These are phyloP conservation scores for Fusarium zealandicum DNA, from an alignment of 2,329 filamentous ascomycete genomes.

Conservation along the genomic window DNA sequence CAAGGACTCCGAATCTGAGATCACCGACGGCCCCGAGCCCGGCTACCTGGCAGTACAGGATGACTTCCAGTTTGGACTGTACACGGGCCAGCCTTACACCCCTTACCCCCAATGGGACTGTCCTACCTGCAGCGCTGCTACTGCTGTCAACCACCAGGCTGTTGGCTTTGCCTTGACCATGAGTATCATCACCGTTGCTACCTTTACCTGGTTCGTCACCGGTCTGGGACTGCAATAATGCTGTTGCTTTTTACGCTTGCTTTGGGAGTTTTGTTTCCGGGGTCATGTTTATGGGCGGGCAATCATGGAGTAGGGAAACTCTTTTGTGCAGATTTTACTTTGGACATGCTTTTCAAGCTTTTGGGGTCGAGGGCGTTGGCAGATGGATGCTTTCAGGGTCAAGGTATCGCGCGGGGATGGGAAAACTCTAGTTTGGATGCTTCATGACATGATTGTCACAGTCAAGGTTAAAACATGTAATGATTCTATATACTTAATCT, in stretches of 20 bases:
- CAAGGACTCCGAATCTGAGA: conserved; percentile 62
- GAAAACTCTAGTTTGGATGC: conserved; percentile 27
- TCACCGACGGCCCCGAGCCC: conserved; percentile 58
- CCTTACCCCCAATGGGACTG: conserved; percentile 62
- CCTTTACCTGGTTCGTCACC: conserved; percentile 70
- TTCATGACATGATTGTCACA: conserved; percentile 35
- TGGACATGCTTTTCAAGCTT: conserved; percentile 26
- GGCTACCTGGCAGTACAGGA: conserved; percentile 62
- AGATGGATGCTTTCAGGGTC: conserved; percentile 19
- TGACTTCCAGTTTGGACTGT: conserved; percentile 65
- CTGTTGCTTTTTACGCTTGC: neutral
- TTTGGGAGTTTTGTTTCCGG: conserved; percentile 27
- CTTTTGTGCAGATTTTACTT: conserved; percentile 20
- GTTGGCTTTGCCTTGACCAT: conserved; percentile 61
- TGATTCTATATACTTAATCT: conserved; percentile 40
- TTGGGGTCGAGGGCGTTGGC: conserved; percentile 31
- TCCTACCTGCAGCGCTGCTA: conserved; percentile 63
- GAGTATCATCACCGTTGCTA: conserved; percentile 62
- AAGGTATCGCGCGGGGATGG: conserved; percentile 20
- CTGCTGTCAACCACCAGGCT: conserved; percentile 55
- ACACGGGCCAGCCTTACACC: conserved; percentile 60
- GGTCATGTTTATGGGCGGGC: conserved; percentile 27
- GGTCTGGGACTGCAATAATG: conserved; percentile 53
- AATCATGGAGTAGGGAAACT: conserved; percentile 35
- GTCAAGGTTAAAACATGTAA: conserved; percentile 32